Base-by-base conservation (phyloP, 345 rosid species). In the Ceriops zippeliana region DNA sequence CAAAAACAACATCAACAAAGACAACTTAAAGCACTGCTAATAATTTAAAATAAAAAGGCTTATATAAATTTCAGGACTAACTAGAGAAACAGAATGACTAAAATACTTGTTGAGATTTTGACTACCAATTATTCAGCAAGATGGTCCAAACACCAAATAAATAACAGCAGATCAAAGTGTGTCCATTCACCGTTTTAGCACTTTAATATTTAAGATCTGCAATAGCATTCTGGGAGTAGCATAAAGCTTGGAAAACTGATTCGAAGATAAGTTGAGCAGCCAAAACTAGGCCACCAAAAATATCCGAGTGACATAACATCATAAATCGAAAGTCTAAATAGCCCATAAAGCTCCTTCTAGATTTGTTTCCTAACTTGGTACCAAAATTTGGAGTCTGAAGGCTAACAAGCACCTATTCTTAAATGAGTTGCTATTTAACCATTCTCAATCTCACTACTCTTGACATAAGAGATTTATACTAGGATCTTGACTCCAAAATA, bases 371-470 rank as follows among this genome's bases (percentile, higher is more conserved):
- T 34, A 58, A 67, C 58, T 58, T 27, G 47, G 38, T 61, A 70
- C 51, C 52, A 53, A 62, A 66, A 69, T 53, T 72, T 57, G 49
- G 5, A 69, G 31, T 30, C 22, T 63, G 66, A 65, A 77, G 52
- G n/a, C 57, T 64, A 61, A 2, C 31, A 26, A 32, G 49, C 59
- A 56, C 26, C 4, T 56, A 3, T 24, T 11, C 22, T 16, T 9
- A 9, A 56, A 22, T 7, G 49, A 4, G 17, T 42, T 24, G 28
- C 59, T 24, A n/a, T 27, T 56, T 21, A 56, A 20, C 16, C 11
- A 28, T 5, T 32, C 26, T 19, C 46, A 35, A 37, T 38, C 7
- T 57, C 52, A 68, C 22, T 1, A 5, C 49, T 26, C 54, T 65
- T 8, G 22, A 35, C 24, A 7, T 9, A 68, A 47, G 65, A 69